Evolutionary conservation across 2,329 filamentous ascomycete genomes (phyloP), one percentile per base, ranked within the genome.

Genomic region (Venturia carpophila): DNA sequence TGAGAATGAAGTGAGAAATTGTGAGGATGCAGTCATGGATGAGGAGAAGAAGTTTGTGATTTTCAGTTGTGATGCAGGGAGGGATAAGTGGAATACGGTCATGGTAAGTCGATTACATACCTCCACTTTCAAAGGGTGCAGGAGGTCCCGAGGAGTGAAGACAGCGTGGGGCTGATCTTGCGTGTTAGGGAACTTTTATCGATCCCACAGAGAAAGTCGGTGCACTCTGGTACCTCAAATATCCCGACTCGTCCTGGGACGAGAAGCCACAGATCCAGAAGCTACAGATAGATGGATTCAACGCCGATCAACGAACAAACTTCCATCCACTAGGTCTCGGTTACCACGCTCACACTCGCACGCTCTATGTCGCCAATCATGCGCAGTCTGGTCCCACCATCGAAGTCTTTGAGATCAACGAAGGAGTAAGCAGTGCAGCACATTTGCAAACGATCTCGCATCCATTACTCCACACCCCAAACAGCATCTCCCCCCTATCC

Each of bases 21-120:
- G 78, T 66, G 78, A 80, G 65, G 78, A 80, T 72, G 71, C 76
- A 39, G 65, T 77, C 6, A 39, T 79, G n/a, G 72, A 75, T 45
- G 72, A 75, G 41, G 67, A 70, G 0, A 68, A 70, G 34, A 75
- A 75, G 2, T 69, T 75, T n/a, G 76, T 76, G 9, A 69, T 80
- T 6, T 65, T 79, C 63, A 77, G 76, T 66, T 80, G 78, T 68
- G 77, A 79, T 66, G 71, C 74, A 0, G 76, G 74, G 17, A 67
- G 78, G 30, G 77, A 79, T 68, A 68, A 69, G 5, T 79, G 77
- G 77, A 79, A 80, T 63, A 78, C 77, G 0, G 77, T 79, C 13
- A 78, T 79, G 77, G 77, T 78, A 64, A 66, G 37, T 55, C 7
- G 10, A 37, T n/a, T 37, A 5, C 5, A 21, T n/a, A n/a, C 21